Evolutionary conservation across 805 yeast species (phyloP).

Genomic region (Wickerhamomyces sydowiorum): DNA sequence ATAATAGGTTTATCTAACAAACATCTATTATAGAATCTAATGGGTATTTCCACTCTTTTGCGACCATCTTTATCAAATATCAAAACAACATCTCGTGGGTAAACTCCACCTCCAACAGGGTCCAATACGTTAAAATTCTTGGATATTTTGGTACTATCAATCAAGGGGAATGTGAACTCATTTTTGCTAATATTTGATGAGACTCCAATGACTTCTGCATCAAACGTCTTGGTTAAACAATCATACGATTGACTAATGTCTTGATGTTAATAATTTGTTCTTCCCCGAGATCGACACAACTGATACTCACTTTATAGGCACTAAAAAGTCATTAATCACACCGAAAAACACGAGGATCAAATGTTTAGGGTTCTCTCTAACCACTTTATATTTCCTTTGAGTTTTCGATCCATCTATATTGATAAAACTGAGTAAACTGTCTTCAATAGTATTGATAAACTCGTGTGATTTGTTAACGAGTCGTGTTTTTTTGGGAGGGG

Average conservation of each 20-base stretch:
- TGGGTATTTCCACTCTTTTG: constrained; percentile 10
- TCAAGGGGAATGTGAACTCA: constrained; percentile 13
- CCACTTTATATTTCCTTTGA: background rate
- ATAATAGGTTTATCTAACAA: constrained; percentile 7
- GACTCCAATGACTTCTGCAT: constrained; percentile 14
- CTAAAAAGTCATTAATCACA: constrained; percentile 11
- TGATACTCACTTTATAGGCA: constrained; percentile 4
- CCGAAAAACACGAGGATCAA: constrained; percentile 21
- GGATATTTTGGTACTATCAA: constrained; percentile 10
- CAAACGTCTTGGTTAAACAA: constrained; percentile 1
- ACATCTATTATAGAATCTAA: constrained; percentile 7
- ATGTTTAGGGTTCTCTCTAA: background rate
- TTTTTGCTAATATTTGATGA: constrained; percentile 13
- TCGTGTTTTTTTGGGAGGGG: background rate
- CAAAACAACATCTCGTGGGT: constrained; percentile 19
- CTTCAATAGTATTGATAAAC: background rate
- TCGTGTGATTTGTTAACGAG: background rate
- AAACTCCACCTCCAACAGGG: constrained; percentile 24
- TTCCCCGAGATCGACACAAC: too few relatives aligned
- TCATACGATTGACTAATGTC: background rate
- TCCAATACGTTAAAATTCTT: constrained; percentile 17
- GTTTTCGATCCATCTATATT: background rate
- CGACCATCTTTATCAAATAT: constrained; percentile 17
- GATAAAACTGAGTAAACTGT: background rate
- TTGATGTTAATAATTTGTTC: too few relatives aligned